Evolutionary conservation across 192 early-diverging fungal species (phyloP), one percentile per base, ranked within the genome.

Genomic region (Geranomyces variabilis): DNA sequence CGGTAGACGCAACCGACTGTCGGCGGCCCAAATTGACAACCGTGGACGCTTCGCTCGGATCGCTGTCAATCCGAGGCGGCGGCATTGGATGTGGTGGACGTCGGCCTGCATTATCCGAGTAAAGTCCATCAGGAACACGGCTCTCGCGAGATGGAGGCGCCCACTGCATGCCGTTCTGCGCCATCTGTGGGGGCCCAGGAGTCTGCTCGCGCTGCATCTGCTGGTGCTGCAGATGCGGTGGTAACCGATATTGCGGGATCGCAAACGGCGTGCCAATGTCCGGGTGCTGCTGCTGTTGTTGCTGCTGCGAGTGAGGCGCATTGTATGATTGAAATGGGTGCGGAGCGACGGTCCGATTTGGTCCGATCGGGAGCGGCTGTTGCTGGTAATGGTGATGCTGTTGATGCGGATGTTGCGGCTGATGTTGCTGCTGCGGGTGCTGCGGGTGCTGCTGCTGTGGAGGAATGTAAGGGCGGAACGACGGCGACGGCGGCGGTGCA

Each of bases 11-110:
- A 6, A 34, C 58, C 28, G 58, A 60, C 17, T 60, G 29, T 6
- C 58, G 58, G 15, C 58, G 58, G 15, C 28, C 28, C 21, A 60
- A 19, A 34, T 60, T 60, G 29, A 33, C 58, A 7, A 60, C 15
- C 58, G 58, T 60, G 8, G 24, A 28, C 28, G 58, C 29, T 34
- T 60, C 58, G 58, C 58, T 60, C 22, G 58, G 58, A 60, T 60
- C 58, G 31, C 58, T 60, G 31, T 60, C 58, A 29, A 60, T 29
- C 22, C 58, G 58, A 19, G 58, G 58, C 5, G 58, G 58, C 22
- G 58, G 58, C 29, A 29, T 60, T 33, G 58, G 58, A 60, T 33
- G 58, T 5, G 17, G 58, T 60, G 31, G 58, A 10, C 36, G 36
- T 41, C 36, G 36, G 36, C 36, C 36, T 41, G 36, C 3, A 10